Evolutionary conservation across 2,329 filamentous ascomycete genomes (phyloP).

Genomic region (Stagonosporopsis rhizophila): DNA sequence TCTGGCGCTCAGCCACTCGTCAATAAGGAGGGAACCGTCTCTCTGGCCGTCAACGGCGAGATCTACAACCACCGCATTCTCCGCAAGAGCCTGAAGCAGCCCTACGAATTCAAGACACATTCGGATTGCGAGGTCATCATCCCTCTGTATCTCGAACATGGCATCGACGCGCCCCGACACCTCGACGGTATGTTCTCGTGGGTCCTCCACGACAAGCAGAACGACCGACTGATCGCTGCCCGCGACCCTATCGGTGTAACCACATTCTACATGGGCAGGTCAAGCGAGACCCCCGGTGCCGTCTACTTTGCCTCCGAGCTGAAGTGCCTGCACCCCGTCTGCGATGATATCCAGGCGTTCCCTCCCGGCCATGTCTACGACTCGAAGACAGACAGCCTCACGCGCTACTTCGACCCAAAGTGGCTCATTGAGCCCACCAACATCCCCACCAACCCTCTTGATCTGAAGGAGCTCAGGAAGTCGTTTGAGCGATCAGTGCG

Average conservation of each 20-base stretch:
- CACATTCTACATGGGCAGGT: conserved; percentile 93
- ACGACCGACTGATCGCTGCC: conserved; percentile 90
- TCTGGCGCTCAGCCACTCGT: conserved; percentile 94
- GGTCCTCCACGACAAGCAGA: conserved; percentile 94
- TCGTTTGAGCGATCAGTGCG: conserved; percentile 89
- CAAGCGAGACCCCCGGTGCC: conserved; percentile 79
- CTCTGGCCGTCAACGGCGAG: conserved; percentile 97
- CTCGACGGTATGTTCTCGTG: conserved; percentile 99
- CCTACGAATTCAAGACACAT: conserved; percentile 97
- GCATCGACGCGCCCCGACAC: conserved; percentile 87
- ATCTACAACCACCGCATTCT: conserved; percentile 99
- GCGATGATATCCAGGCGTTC: conserved; percentile 93
- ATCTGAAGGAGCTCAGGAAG: conserved; percentile 81
- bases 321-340: conserved; percentile 90
- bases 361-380: conserved; percentile 96
- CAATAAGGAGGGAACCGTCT: conserved; percentile 86
- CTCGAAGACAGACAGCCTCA: conserved; percentile 84
- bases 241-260: conserved; percentile 97
- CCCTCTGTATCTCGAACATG: conserved; percentile 94
- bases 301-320: conserved; percentile 97
- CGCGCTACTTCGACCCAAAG: conserved; percentile 86
- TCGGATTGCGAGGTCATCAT: conserved; percentile 99
- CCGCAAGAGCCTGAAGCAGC: conserved; percentile 81
- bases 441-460: conserved; percentile 79
- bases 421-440: conserved; percentile 85